Conservation (phyloP, 805 yeast genomes). For the Cyberlindnera galapagoensis region DNA sequence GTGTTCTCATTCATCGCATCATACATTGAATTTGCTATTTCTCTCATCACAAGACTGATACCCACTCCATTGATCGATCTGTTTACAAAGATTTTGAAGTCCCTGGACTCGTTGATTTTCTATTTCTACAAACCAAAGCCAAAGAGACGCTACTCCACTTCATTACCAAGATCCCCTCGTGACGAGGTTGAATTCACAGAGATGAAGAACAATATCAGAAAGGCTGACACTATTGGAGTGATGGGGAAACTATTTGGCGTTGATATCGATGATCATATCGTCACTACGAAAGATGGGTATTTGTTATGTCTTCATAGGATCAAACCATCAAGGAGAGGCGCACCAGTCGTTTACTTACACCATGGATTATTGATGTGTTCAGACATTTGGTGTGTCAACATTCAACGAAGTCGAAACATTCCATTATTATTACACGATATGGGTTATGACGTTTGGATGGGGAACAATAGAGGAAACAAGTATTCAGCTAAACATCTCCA, state of each 20-base stretch:
- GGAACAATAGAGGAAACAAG: slow-evolving; percentile 89
- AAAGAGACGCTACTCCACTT: background rate
- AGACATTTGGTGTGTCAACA: slow-evolving; percentile 66
- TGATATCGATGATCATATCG: slow-evolving; percentile 67
- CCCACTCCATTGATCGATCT: slow-evolving; percentile 36
- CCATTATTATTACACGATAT: slow-evolving; percentile 73
- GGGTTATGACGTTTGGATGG: slow-evolving; percentile 94
- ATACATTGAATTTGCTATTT: slow-evolving; percentile 42
- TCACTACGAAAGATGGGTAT: slow-evolving; percentile 72
- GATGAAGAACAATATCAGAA: slow-evolving; percentile 32
- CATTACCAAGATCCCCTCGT: too few relatives aligned
- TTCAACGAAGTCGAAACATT: slow-evolving; percentile 44
- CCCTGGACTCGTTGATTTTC: slow-evolving; percentile 13
- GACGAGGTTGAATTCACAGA: slow-evolving; percentile 1
- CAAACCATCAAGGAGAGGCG: slow-evolving; percentile 29
- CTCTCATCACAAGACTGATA: slow-evolving; percentile 37
- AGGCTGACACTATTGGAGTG: slow-evolving; percentile 50
- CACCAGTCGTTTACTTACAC: slow-evolving; percentile 70
- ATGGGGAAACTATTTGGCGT: slow-evolving; percentile 68
- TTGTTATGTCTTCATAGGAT: slow-evolving; percentile 70
- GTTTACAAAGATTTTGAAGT: slow-evolving; percentile 26
- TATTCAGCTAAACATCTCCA: slow-evolving; percentile 73
- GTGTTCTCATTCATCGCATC: slow-evolving; percentile 37
- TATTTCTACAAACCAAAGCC: slow-evolving; percentile 11
- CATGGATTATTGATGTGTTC: slow-evolving; percentile 89